Conservation (phyloP, 1,284 basidiomycete genomes). For the Microstroma glucosiphilum region DNA sequence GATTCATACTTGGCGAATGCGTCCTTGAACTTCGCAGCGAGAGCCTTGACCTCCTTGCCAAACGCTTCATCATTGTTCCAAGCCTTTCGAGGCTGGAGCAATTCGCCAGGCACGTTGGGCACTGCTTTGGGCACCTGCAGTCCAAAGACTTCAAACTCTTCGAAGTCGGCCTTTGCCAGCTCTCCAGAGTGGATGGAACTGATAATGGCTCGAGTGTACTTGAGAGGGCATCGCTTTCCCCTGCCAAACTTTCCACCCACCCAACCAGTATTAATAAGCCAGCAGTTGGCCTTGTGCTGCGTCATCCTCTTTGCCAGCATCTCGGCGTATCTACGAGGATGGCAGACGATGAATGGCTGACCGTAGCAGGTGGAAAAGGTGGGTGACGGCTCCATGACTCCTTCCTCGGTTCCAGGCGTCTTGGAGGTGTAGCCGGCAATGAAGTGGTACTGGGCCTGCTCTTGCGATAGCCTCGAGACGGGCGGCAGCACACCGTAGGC, state of each 20-base stretch:
- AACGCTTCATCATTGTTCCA: constrained; percentile 44
- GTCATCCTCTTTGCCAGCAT: constrained; percentile 97
- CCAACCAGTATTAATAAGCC: constrained; percentile 99
- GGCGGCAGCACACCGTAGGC: constrained; percentile 97
- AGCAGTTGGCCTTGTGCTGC: constrained; percentile 84
- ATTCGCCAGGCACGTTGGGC: constrained; percentile 32
- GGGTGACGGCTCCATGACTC: constrained; percentile 93
- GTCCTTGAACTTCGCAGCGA: constrained; percentile 49
- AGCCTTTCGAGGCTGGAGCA: constrained; percentile 41
- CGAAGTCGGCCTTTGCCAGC: constrained; percentile 76
- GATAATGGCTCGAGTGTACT: constrained; percentile 83
- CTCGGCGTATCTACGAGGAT: constrained; percentile 72
- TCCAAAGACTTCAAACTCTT: constrained; percentile 61
- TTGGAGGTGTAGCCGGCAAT: constrained; percentile 66
- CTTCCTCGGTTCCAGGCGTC: constrained; percentile 96
- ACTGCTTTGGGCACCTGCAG: constrained; percentile 40
- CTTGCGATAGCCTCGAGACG: constrained; percentile 82
- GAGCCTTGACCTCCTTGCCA: constrained; percentile 44
- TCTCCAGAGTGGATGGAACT: constrained; percentile 93
- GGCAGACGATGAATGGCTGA: constrained; percentile 96
- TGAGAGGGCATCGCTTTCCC: constrained; percentile 51
- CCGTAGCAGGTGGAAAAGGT: constrained; percentile 99
- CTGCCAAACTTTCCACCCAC: constrained; percentile 86
- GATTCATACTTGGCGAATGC: constrained; percentile 47
- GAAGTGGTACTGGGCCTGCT: constrained; percentile 81